Evolutionary conservation across 331 rosid species (phyloP), one percentile per base, ranked within the genome.

Genomic region (Ulmus americana): DNA sequence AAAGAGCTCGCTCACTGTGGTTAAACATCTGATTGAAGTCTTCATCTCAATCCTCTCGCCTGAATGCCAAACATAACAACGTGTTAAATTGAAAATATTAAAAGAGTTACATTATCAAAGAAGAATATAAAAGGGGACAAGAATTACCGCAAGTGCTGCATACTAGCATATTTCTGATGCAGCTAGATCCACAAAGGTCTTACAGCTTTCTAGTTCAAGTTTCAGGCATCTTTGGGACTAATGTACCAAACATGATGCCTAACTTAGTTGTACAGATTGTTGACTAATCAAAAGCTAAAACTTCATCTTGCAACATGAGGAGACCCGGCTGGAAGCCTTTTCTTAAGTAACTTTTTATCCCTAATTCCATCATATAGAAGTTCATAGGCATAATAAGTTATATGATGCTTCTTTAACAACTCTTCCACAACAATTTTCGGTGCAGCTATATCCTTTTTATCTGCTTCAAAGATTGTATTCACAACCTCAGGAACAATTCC

Each of bases 341-440:
- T 86, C 76, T 78, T 79, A 8, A 61, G 76, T 56, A 77, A 42
- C 82, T 71, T 88, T 66, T 76, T 85, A 82, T 82, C 87, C 75
- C 97, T 85, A 61, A 92, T 74, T 76, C 94, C 96, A 63, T 88
- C 97, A 56, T 78, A 85, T 39, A 92, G 74, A 70, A 86, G 64
- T 50, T 92, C 97, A 69, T 88, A 92, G 47, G 95, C 77, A 70
- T 76, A 74, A 69, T 92, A 92, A 68, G 91, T 83, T 71, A 92
- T 76, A 49, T 79, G 86, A 44, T 83, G 82, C 81, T 85, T 92
- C 85, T 85, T 91, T 81, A 91, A 71, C 77, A 92, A 73, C 63
- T 86, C 77, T 83, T 88, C 94, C 28, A 92, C 90, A 61, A 92
- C 83, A 80, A 88, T 88, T 83, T 92, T 92, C 50, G 97, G 97